A percentile compares a stretch with the other conserved stretches of the same genome.
Conservation (phyloP, 75 land plant genomes). For the Larix kaempferi region DNA sequence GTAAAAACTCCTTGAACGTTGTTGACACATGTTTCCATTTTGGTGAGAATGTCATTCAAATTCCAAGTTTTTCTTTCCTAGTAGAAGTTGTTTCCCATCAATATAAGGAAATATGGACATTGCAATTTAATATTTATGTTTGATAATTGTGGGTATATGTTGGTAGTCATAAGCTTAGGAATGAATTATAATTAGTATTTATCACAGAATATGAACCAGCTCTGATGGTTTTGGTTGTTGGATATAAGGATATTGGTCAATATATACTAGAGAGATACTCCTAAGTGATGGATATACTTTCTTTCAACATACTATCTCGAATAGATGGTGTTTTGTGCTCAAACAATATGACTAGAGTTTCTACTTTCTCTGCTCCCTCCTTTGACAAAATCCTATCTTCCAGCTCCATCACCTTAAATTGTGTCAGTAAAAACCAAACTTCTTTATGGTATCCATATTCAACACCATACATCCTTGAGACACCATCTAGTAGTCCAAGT, state of each 20-base stretch:
- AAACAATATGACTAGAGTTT: conserved; percentile 27
- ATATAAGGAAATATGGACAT: not conserved
- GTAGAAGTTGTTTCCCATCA: not conserved
- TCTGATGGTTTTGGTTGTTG: not conserved
- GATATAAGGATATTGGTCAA: conserved; percentile 67
- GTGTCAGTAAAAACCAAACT: not conserved
- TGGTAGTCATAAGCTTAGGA: too few relatives aligned
- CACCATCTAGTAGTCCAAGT: conserved; percentile 14
- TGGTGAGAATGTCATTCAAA: not conserved
- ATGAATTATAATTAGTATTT: not conserved
- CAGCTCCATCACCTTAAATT: not conserved
- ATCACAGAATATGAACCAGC: not conserved
- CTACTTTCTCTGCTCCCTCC: conserved; percentile 18
- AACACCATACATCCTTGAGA: not conserved
- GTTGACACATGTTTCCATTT: not conserved
- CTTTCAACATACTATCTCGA: conserved; percentile 59
- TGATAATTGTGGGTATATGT: not conserved
- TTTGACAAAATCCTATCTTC: conserved; percentile 6
- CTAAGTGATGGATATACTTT: conserved; percentile 65
- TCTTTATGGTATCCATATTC: not conserved
- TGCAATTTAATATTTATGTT: not conserved
- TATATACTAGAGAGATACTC: conserved; percentile 76
- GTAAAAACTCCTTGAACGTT: too few relatives aligned
- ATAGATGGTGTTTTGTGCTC: conserved; percentile 69
- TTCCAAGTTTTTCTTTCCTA: not conserved